Evolutionary conservation across 2,329 filamentous ascomycete species (phyloP).

Genomic region (Verticillium nubilum): DNA sequence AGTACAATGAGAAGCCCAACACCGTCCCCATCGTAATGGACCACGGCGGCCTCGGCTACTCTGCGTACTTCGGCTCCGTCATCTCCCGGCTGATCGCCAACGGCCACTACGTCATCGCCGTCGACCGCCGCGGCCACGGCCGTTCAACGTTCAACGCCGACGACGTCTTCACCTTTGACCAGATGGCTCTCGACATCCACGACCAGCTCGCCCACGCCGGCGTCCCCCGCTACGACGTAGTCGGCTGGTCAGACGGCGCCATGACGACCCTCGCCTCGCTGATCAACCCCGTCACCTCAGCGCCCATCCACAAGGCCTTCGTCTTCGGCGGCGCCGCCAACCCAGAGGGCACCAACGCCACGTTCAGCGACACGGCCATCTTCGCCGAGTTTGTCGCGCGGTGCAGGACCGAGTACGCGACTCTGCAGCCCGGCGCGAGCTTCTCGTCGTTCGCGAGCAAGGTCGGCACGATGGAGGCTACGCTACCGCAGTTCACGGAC

Average conservation of each 20-base stretch:
- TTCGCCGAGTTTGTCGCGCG: conserved; percentile 23
- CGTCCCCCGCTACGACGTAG: conserved; percentile 24
- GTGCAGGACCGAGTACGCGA: conserved; percentile 27
- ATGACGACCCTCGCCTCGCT: conserved; percentile 30
- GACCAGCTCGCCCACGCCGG: conserved; percentile 22
- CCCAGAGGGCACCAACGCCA: conserved; percentile 27
- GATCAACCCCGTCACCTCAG: conserved; percentile 21
- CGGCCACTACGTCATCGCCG: conserved; percentile 30
- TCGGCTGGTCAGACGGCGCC: conserved; percentile 36
- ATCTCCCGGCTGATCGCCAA: conserved; percentile 25
- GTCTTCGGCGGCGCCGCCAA: conserved; percentile 28
- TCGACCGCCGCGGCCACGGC: conserved; percentile 35
- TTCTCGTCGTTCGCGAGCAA: conserved; percentile 30
- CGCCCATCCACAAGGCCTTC: conserved; percentile 31
- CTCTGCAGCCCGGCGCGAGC: conserved; percentile 26
- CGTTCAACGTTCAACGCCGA: conserved; percentile 27
- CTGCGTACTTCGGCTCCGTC: conserved; percentile 32
- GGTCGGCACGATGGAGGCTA: conserved; percentile 28
- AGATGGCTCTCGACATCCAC: conserved; percentile 29
- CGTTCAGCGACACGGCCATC: conserved; percentile 19
- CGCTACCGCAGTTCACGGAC: conserved; percentile 25
- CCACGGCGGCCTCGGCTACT: conserved; percentile 35
- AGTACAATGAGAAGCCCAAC: conserved; percentile 29
- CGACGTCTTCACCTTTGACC: conserved; percentile 31
- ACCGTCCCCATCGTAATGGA: conserved; percentile 30